Conservation (phyloP, 805 yeast genomes). For the Wickerhamomyces rabaulensis region DNA sequence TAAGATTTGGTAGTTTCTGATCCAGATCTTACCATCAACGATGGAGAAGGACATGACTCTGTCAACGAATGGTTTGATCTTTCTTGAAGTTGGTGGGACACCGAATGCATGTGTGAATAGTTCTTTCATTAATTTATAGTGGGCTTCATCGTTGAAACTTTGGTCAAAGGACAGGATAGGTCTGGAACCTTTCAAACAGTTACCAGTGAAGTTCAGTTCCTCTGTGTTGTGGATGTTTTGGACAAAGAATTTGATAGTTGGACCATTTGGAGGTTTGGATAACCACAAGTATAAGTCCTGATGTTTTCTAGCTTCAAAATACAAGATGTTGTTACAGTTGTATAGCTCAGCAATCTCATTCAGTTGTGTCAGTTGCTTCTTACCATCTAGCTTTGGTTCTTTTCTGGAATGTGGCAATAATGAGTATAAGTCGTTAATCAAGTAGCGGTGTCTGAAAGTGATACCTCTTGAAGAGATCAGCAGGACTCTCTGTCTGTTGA, state of each 20-base stretch:
- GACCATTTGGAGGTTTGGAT: conserved; percentile 96
- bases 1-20: conserved; percentile 87
- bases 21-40: conserved; percentile 93
- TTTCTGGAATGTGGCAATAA: conserved; percentile 92
- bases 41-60: conserved; percentile 91
- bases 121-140: conserved; percentile 75
- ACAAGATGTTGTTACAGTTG: conserved; percentile 92
- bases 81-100: conserved; percentile 91
- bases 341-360: conserved; percentile 95
- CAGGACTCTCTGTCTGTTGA: conserved; percentile 84
- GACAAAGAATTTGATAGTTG: conserved; percentile 87
- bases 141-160: conserved; percentile 65
- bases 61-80: conserved; percentile 90
- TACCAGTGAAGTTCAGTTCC: conserved; percentile 94
- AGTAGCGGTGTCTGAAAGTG: conserved; percentile 91
- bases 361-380: conserved; percentile 79
- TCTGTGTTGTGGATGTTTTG: conserved; percentile 95
- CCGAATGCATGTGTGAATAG: conserved; percentile 80
- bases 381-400: conserved; percentile 93
- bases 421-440: conserved; percentile 72
- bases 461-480: conserved; percentile 93
- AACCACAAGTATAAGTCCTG: conserved; percentile 93
- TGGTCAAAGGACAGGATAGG: conserved; percentile 88
- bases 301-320: conserved; percentile 95
- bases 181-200: conserved; percentile 91